These are phyloP conservation scores for Bryopsis sp. DNA, from an alignment of 139 green algal species.

Conservation along the genomic window DNA sequence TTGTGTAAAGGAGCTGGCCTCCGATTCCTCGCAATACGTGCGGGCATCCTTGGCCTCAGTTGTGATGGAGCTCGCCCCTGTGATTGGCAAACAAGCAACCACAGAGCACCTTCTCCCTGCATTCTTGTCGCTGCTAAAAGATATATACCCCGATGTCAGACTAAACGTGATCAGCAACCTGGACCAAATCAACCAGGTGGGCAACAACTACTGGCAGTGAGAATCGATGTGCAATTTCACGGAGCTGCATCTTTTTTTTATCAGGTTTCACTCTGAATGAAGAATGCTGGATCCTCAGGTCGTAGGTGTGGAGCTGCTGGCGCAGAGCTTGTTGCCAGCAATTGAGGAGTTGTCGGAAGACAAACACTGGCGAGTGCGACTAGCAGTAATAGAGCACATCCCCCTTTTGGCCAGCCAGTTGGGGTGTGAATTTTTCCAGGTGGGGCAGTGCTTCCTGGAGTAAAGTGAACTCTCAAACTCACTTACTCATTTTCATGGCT, in stretches of 20 bases:
- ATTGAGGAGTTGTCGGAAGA: slow-evolving; percentile 96
- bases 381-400: slow-evolving; percentile 98
- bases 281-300: slow-evolving; percentile 47
- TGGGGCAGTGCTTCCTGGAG: slow-evolving; percentile 9
- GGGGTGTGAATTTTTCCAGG: slow-evolving; percentile 66
- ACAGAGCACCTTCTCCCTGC: slow-evolving; percentile 91
- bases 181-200: slow-evolving; percentile 66
- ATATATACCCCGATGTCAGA: slow-evolving; percentile 90
- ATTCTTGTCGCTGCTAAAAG: slow-evolving; percentile 88
- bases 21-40: slow-evolving; percentile 75
- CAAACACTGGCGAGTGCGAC: slow-evolving; percentile 94
- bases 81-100: slow-evolving; percentile 68
- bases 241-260: not conserved
- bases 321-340: slow-evolving; percentile 86
- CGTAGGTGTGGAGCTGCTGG: slow-evolving; percentile 89
- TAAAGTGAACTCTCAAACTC: too few species aligned
- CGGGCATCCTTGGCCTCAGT: slow-evolving; percentile 81
- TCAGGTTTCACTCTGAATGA: not conserved
- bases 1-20: slow-evolving; percentile 77
- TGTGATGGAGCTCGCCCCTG: slow-evolving; percentile 91
- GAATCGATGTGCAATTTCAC: not conserved
- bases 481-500: too few species aligned
- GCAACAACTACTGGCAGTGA: slow-evolving; percentile 25
- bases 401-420: slow-evolving; percentile 91
- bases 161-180: slow-evolving; percentile 98